Evolutionary conservation across 495 filamentous ascomycete species (phyloP).

Genomic region (Podospora didyma): DNA sequence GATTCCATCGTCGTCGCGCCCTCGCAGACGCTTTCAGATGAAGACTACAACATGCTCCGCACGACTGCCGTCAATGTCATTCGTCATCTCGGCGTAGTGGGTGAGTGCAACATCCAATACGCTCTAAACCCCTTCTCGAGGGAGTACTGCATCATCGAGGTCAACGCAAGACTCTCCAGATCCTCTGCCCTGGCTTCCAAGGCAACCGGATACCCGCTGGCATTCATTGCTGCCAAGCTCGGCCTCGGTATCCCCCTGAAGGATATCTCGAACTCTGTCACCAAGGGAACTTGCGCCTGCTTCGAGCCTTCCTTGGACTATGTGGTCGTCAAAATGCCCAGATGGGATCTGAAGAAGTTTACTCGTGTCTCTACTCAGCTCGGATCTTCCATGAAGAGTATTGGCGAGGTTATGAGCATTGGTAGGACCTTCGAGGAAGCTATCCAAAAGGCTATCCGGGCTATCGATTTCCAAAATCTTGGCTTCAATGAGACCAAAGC

Average conservation of each 20-base stretch:
- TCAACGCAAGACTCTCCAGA: conserved; percentile 93
- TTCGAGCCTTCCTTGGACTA: conserved; percentile 99
- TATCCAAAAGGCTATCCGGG: conserved; percentile 95
- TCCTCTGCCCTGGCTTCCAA: conserved; percentile 95
- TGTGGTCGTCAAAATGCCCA: conserved; percentile 97
- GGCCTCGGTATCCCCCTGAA: conserved; percentile 93
- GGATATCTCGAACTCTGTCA: conserved; percentile 94
- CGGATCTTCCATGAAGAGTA: conserved; percentile 98
- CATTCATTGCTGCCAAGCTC: conserved; percentile 94
- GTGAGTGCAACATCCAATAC: conserved; percentile 99
- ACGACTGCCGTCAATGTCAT: conserved; percentile 99
- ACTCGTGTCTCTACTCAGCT: conserved; percentile 91
- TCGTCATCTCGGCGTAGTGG: conserved; percentile 92
- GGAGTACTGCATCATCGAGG: conserved; percentile 98
- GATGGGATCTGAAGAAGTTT: conserved; percentile 99
- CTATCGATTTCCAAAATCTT: conserved; percentile 91
- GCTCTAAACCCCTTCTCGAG: conserved; percentile 92
- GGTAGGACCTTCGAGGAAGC: conserved; percentile 96
- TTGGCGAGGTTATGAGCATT: conserved; percentile 98
- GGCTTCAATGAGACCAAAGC: conserved; percentile 90
- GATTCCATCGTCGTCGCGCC: conserved; percentile 98
- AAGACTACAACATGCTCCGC: conserved; percentile 98
- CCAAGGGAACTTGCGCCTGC: conserved; percentile 93
- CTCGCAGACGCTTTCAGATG: conserved; percentile 90
- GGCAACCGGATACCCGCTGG: conserved; percentile 92